Evolutionary conservation across 1,139 yeast genomes (phyloP).

Genomic region (Diutina ranongensis): DNA sequence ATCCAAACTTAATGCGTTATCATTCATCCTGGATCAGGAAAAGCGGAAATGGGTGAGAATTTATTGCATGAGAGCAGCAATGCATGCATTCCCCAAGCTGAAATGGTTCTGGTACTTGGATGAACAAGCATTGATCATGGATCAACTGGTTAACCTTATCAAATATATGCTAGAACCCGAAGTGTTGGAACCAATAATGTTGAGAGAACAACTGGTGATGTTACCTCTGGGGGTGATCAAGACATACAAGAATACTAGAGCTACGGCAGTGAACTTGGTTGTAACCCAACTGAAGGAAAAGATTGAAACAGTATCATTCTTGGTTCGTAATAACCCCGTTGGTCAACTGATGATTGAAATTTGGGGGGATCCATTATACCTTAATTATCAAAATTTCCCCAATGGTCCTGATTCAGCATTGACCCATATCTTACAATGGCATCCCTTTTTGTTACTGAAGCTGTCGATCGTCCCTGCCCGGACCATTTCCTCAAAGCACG

Average conservation of each 20-base stretch:
- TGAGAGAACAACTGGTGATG: slow-evolving; percentile 56
- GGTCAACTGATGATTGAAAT: slow-evolving; percentile 62
- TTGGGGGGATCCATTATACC: slow-evolving; percentile 63
- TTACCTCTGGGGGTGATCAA: slow-evolving; percentile 59
- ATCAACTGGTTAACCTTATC: slow-evolving; percentile 43
- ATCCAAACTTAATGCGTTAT: slow-evolving; percentile 39
- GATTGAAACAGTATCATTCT: slow-evolving; percentile 56
- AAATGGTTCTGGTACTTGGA: slow-evolving; percentile 81
- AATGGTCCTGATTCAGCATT: slow-evolving; percentile 54
- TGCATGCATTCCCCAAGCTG: slow-evolving; percentile 77
- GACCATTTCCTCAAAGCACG: slow-evolving; percentile 24
- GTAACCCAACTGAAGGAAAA: slow-evolving; percentile 55
- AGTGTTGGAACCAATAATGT: slow-evolving; percentile 44
- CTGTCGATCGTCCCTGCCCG: slow-evolving; percentile 60
- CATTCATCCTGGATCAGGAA: slow-evolving; percentile 23
- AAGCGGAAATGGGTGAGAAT: slow-evolving; percentile 49
- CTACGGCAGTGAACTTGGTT: slow-evolving; percentile 44
- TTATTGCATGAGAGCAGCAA: slow-evolving; percentile 60
- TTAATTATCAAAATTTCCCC: slow-evolving; percentile 52
- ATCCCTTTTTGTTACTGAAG: slow-evolving; percentile 62
- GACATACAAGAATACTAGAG: slow-evolving; percentile 52
- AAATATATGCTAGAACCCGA: slow-evolving; percentile 46
- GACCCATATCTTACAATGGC: slow-evolving; percentile 88
- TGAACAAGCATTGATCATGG: slow-evolving; percentile 62
- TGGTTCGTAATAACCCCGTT: slow-evolving; percentile 50